Evolutionary conservation across 768 basidiomycete species (phyloP).

Genomic region (Tricholoma flavovirens): DNA sequence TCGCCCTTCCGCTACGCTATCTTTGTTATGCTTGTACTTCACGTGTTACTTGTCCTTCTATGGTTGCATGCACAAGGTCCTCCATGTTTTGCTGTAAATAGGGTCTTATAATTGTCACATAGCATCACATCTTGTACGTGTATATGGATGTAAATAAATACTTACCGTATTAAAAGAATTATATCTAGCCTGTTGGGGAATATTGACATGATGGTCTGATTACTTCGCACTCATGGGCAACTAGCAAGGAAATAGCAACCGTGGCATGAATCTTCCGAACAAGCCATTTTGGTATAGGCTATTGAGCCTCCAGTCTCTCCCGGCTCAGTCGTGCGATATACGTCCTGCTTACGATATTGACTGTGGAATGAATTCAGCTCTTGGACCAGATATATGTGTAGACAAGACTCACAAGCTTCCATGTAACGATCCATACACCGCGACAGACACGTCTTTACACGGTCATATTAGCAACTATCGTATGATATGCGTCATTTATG

Average conservation of each 20-base stretch:
- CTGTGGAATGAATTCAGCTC: slow-evolving; percentile 30
- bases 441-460: slow-evolving; percentile 59
- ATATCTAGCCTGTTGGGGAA: background rate
- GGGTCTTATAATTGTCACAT: background rate
- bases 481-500: slow-evolving; percentile 1
- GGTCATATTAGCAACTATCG: background rate
- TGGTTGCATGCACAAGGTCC: background rate
- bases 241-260: background rate
- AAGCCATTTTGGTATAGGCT: background rate
- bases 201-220: background rate
- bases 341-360: slow-evolving; percentile 70
- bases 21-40: background rate
- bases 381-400: background rate
- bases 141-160: background rate
- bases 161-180: background rate
- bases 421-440: slow-evolving; percentile 79
- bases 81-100: background rate
- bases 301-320: slow-evolving; percentile 37
- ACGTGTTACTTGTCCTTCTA: background rate
- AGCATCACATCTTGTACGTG: background rate
- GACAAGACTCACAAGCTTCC: slow-evolving; percentile 66
- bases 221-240: background rate
- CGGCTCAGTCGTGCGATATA: slow-evolving; percentile 55
- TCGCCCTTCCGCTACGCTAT: background rate
- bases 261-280: background rate